These are phyloP conservation scores for Backusella parvicylindrica DNA, from an alignment of 192 early-diverging fungal species.

Conservation along the genomic window DNA sequence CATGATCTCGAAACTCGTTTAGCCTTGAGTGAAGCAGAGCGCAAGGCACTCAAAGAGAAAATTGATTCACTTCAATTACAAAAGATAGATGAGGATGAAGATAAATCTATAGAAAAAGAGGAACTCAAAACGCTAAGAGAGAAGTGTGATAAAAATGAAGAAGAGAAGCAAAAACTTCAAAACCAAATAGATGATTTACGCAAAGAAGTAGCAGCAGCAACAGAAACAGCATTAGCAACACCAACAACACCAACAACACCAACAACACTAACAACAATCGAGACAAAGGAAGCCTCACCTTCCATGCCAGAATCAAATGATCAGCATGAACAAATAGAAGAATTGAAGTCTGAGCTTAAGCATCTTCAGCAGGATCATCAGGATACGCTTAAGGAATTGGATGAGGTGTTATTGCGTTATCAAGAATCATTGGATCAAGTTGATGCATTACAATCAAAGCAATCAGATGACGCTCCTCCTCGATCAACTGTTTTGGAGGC, in stretches of 20 bases:
- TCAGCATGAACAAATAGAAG: not conserved
- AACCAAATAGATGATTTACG: not conserved
- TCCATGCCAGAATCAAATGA: not conserved
- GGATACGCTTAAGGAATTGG: slow-evolving; percentile 19
- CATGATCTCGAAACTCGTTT: slow-evolving; percentile 33
- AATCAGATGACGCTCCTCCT: not conserved
- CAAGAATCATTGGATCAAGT: slow-evolving; percentile 24
- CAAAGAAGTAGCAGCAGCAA: not conserved
- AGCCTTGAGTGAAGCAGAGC: slow-evolving; percentile 19
- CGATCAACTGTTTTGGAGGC: not conserved
- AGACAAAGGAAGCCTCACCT: not conserved
- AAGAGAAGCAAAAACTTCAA: not conserved
- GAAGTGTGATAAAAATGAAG: slow-evolving; percentile 2
- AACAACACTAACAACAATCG: not conserved
- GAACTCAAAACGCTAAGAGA: not conserved
- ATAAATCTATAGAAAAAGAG: not conserved
- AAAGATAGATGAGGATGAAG: not conserved
- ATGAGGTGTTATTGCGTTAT: slow-evolving; percentile 17
- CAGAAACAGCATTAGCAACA: too few relatives aligned
- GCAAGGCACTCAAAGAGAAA: slow-evolving; percentile 2
- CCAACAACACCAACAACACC: too few relatives aligned
- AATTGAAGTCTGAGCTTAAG: not conserved
- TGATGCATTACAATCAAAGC: not conserved
- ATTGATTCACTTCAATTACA: not conserved
- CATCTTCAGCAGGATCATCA: slow-evolving; percentile 14